phyloP scores from a whole-genome alignment of 129 eudicot genomes.

The Ambrosia artemisiifolia region DNA sequence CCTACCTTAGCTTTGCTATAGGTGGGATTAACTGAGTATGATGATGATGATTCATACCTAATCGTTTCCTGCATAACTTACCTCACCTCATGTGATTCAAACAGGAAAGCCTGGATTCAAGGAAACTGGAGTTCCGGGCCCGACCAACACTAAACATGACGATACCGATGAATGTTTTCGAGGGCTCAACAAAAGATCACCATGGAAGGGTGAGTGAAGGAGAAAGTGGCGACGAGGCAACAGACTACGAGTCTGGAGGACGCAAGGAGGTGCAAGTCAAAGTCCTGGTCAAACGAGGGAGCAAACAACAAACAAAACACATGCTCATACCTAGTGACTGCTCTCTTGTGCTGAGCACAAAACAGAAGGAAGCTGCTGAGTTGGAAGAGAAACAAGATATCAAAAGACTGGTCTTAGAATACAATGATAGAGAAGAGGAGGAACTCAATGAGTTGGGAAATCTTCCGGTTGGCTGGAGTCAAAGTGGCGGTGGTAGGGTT shows the following conservation, averaged over 20 bases:
- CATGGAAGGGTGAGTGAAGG: conserved; percentile 76
- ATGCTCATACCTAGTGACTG: conserved; percentile 89
- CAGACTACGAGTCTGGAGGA: conserved; percentile 66
- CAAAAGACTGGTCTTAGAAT: conserved; percentile 81
- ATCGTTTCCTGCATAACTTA: neutral
- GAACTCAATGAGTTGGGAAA: conserved; percentile 65
- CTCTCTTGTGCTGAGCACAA: conserved; percentile 84
- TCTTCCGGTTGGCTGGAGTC: conserved; percentile 59
- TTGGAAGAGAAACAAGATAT: conserved; percentile 96
- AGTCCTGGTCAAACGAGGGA: conserved; percentile 95
- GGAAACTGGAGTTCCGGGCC: conserved; percentile 82
- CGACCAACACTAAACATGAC: conserved; percentile 90
- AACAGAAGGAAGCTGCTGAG: conserved; percentile 96
- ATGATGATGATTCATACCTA: too few relatives aligned
- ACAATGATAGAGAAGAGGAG: conserved; percentile 95
- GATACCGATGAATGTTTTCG: conserved; percentile 86
- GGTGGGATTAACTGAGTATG: too few relatives aligned
- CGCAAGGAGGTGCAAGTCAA: conserved; percentile 77
- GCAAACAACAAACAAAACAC: conserved; percentile 86
- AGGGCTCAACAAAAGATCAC: conserved; percentile 69
- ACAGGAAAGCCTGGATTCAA: conserved; percentile 96
- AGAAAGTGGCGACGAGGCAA: conserved; percentile 83
- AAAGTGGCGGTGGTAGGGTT: conserved; percentile 57
- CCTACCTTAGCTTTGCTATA: too few relatives aligned
- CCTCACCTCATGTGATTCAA: neutral